Percentiles rank a stretch among this genome's conserved stretches.
Evolutionary conservation across 495 filamentous ascomycete species (phyloP).

Genomic region (Letharia columbiana): DNA sequence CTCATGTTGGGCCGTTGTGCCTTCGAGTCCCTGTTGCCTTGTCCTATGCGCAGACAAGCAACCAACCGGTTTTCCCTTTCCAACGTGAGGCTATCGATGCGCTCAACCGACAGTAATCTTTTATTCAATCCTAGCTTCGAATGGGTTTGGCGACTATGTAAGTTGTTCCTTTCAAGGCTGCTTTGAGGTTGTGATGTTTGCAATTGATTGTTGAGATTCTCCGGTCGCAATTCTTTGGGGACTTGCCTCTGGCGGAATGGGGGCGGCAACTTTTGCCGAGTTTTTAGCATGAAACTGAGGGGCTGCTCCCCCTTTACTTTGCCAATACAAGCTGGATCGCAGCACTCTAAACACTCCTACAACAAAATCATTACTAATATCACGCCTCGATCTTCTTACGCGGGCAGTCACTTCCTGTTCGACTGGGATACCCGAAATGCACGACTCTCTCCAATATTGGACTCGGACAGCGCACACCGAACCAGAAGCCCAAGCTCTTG

Average conservation of each 20-base stretch:
- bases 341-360: neutral
- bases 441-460: neutral
- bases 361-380: neutral
- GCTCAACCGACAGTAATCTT: constrained; percentile 4
- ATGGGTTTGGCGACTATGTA: neutral
- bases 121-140: neutral
- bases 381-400: neutral
- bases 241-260: neutral
- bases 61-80: constrained; percentile 5
- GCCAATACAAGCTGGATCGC: neutral
- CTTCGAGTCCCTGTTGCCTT: constrained; percentile 17
- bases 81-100: constrained; percentile 7
- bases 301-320: constrained; percentile 7
- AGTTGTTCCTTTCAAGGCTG: neutral
- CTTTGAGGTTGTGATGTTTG: constrained; percentile 2
- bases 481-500: constrained; percentile 12
- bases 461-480: constrained; percentile 8
- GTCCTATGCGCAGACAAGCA: constrained; percentile 19
- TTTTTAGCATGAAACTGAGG: constrained; percentile 4
- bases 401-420: neutral
- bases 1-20: constrained; percentile 19
- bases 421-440: neutral
- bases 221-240: constrained; percentile 17
- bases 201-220: constrained; percentile 10
- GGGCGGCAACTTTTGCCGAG: constrained; percentile 14